Evolutionary conservation across 208 protist species (phyloP), one percentile per base, ranked within the genome.

Genomic region (Trypanosoma brucei): DNA sequence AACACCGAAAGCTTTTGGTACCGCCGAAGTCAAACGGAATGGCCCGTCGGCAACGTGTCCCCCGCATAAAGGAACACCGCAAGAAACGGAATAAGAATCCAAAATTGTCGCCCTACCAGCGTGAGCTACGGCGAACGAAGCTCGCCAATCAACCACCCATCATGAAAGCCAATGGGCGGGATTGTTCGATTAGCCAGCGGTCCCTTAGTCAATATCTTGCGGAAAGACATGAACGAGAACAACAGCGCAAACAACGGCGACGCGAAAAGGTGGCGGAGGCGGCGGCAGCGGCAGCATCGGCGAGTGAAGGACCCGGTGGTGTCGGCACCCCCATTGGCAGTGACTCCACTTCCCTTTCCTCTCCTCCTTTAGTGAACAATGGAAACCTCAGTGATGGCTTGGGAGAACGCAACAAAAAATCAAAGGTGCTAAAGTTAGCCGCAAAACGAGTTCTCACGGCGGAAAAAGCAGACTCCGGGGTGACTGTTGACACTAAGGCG

Each of bases 71-170:
- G 75, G 84, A 78, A 62, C 78, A 84, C 64, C 65, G 62, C 7
- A 64, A 66, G 35, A 81, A 85, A 56, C 71, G 81, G 22, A 94
- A 94, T 72, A 83, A 88, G 56, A 94, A 94, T 49, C 83, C 88
- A 4, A 94, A 94, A 66, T 72, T 94, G 1, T 94, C 88, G 0
- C 88, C 88, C 3, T 94, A 89, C 50, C 88, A 94, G 67, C 81
- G 83, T 0, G 84, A 94, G 61, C 76, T 83, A 59, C 84, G 83
- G 75, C 80, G 83, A 2, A 51, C 50, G 0, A 79, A 83, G 61
- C 50, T 92, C 40, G 85, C 84, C 4, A 94, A 94, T 60, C 88
- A 94, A 59, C 73, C 81, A 9, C 88, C 88, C 8, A 87, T 75
- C 0, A 49, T 67, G 0, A 75, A 81, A 11, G 77, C 68, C 34